These are phyloP conservation scores for Coemansia sp. DNA, from an alignment of 192 early-diverging fungal species.

Conservation along the genomic window DNA sequence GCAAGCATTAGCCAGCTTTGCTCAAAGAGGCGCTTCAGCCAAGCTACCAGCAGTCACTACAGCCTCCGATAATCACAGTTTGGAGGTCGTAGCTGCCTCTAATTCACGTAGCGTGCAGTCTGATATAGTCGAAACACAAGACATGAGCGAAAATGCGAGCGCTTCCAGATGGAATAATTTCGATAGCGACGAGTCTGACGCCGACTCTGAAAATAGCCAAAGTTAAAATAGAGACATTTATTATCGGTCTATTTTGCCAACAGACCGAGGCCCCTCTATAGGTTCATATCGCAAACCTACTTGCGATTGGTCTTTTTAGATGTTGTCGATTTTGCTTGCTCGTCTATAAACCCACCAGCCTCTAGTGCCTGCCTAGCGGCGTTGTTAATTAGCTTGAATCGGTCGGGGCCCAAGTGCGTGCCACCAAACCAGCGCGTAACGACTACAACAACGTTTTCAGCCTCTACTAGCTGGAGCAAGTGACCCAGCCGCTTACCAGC, in stretches of 20 bases:
- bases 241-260: not conserved
- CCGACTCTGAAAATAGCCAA: not conserved
- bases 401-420: slow-evolving; percentile 75
- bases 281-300: not conserved
- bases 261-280: not conserved
- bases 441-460: slow-evolving; percentile 76
- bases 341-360: slow-evolving; percentile 61
- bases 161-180: slow-evolving; percentile 20
- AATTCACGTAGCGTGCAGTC: not conserved
- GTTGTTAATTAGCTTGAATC: slow-evolving; percentile 95
- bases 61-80: not conserved
- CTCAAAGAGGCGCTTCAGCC: not conserved
- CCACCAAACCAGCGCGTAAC: slow-evolving; percentile 92
- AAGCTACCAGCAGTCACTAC: not conserved
- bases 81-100: too few species aligned
- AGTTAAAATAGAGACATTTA: not conserved
- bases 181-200: slow-evolving; percentile 7
- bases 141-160: not conserved
- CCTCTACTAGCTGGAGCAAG: slow-evolving; percentile 76
- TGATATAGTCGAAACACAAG: not conserved
- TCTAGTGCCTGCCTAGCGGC: slow-evolving; percentile 72
- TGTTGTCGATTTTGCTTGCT: slow-evolving; percentile 10
- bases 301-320: slow-evolving; percentile 19
- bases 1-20: slow-evolving; percentile 19
- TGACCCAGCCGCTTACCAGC: slow-evolving; percentile 85